These are phyloP conservation scores for Gonapodya sp. DNA, from an alignment of 192 early-diverging fungal genomes.

Conservation along the genomic window DNA sequence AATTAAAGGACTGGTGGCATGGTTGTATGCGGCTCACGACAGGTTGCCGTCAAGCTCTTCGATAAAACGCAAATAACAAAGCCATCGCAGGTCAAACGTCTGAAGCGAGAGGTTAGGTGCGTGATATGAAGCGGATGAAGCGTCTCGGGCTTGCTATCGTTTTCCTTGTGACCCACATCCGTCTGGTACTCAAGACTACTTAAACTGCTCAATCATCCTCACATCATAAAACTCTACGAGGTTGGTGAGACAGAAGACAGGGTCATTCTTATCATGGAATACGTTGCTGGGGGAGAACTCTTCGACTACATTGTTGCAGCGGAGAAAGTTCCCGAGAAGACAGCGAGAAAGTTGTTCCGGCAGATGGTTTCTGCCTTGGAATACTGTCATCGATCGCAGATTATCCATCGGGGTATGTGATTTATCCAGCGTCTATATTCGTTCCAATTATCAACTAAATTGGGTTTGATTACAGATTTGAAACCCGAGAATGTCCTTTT, in stretches of 20 bases:
- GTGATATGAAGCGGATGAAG: too few relatives aligned
- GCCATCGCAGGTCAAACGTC: background rate
- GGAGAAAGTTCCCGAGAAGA: constrained; percentile 23
- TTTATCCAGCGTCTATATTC: constrained; percentile 7
- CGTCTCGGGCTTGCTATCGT: background rate
- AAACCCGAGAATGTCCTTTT: constrained; percentile 61
- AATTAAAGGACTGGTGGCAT: too few relatives aligned
- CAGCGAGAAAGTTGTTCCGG: constrained; percentile 40
- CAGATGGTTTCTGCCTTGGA: constrained; percentile 57
- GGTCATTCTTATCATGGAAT: constrained; percentile 14
- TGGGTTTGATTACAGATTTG: constrained; percentile 32
- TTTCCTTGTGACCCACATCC: background rate
- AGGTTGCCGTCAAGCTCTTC: background rate
- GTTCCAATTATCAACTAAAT: background rate
- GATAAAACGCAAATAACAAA: background rate
- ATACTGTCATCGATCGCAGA: constrained; percentile 39
- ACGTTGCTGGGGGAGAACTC: constrained; percentile 13
- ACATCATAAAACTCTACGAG: background rate
- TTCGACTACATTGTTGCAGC: background rate
- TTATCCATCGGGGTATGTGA: constrained; percentile 41
- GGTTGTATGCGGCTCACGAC: too few relatives aligned
- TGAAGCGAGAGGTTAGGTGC: background rate
- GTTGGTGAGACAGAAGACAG: background rate
- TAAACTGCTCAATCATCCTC: background rate
- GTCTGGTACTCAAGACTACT: background rate